Conservation (phyloP, 768 basidiomycete species). For the Leccinum barrowsii region DNA sequence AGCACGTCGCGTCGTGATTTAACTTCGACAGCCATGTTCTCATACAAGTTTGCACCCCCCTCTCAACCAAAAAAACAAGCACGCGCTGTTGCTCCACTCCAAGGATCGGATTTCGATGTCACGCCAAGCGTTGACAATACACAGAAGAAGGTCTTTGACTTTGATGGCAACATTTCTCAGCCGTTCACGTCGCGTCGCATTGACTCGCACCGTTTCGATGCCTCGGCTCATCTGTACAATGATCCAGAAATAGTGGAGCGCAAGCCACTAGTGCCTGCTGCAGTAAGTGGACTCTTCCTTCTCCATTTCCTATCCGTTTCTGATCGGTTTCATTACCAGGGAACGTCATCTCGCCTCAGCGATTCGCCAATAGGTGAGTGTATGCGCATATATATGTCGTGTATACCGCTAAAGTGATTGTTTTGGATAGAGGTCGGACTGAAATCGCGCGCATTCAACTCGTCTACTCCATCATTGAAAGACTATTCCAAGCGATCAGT, state of each 20-base stretch:
- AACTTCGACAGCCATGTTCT: constrained; percentile 4
- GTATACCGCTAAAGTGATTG: neutral
- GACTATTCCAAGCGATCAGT: constrained; percentile 6
- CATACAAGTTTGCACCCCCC: constrained; percentile 18
- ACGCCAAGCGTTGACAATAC: constrained; percentile 8
- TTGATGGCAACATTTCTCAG: constrained; percentile 9
- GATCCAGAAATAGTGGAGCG: constrained; percentile 2
- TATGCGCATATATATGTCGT: constrained; percentile 12
- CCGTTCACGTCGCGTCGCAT: constrained; percentile 10
- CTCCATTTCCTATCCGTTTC: no score
- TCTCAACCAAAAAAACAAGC: constrained; percentile 9
- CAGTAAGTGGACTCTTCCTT: constrained; percentile 5
- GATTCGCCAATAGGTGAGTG: constrained; percentile 22
- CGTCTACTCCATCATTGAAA: neutral
- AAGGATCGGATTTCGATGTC: constrained; percentile 8
- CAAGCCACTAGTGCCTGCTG: neutral
- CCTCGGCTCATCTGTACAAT: constrained; percentile 4
- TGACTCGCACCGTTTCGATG: constrained; percentile 11
- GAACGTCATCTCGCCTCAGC: constrained; percentile 4
- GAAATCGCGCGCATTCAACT: neutral
- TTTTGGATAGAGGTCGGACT: constrained; percentile 9
- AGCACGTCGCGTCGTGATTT: neutral
- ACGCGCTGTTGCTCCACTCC: constrained; percentile 1
- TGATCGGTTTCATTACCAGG: constrained; percentile 2
- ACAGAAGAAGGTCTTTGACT: neutral